phyloP scores from a whole-genome alignment of 2,329 filamentous ascomycete species.

The Daldinia sp. region DNA sequence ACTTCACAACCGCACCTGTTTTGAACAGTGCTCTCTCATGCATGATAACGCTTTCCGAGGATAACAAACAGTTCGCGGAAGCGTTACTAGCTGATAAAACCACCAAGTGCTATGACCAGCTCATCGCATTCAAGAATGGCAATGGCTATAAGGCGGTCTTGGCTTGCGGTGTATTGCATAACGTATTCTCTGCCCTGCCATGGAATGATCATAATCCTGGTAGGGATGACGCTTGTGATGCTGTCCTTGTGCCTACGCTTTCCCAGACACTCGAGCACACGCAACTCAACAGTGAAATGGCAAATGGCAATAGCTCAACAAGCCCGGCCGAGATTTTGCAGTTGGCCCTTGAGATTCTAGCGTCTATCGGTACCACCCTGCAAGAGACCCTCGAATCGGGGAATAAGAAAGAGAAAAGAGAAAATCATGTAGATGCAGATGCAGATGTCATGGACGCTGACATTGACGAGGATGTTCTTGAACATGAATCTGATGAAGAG shows the following conservation, averaged over 20 bases:
- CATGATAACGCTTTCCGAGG: slow-evolving; percentile 70
- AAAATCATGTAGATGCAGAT: slow-evolving; percentile 53
- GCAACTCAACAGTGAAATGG: slow-evolving; percentile 44
- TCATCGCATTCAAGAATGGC: slow-evolving; percentile 63
- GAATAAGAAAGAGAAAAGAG: slow-evolving; percentile 56
- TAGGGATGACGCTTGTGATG: slow-evolving; percentile 63
- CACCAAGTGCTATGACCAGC: slow-evolving; percentile 61
- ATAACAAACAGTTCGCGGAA: slow-evolving; percentile 66
- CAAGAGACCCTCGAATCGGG: slow-evolving; percentile 63
- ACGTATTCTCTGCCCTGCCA: slow-evolving; percentile 66
- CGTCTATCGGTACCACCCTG: slow-evolving; percentile 72
- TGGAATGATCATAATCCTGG: slow-evolving; percentile 66
- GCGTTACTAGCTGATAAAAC: slow-evolving; percentile 64
- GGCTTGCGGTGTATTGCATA: slow-evolving; percentile 72
- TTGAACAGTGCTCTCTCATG: slow-evolving; percentile 65
- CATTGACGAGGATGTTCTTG: slow-evolving; percentile 54
- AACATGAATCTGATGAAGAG: slow-evolving; percentile 55
- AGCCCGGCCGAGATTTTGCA: slow-evolving; percentile 62
- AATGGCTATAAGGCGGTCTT: slow-evolving; percentile 64
- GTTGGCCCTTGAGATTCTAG: slow-evolving; percentile 71
- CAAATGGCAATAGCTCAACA: slow-evolving; percentile 55
- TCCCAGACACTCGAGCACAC: slow-evolving; percentile 55
- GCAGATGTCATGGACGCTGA: slow-evolving; percentile 55
- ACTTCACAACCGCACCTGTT: slow-evolving; percentile 56
- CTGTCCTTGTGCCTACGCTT: slow-evolving; percentile 62